A percentile compares a stretch with the other conserved stretches of the same genome.
Conservation (phyloP, 495 filamentous ascomycete species). For the Lichenothelia convexa region DNA sequence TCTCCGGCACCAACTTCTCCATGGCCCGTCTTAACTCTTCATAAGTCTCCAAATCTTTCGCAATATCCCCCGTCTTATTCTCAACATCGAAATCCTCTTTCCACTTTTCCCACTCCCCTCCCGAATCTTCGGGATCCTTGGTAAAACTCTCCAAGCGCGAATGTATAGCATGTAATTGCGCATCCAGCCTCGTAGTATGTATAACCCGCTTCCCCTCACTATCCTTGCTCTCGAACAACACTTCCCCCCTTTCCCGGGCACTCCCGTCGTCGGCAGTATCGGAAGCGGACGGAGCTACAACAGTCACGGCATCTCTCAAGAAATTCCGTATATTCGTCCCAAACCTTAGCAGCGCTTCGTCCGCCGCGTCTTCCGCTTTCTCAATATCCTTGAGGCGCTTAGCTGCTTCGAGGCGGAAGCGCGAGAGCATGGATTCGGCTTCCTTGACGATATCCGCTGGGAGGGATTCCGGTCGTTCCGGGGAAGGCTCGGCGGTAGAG, state of each 20-base stretch:
- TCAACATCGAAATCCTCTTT: slow-evolving; percentile 60
- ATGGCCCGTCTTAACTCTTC: slow-evolving; percentile 75
- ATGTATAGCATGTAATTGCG: slow-evolving; percentile 89
- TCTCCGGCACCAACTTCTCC: slow-evolving; percentile 88
- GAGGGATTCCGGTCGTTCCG: slow-evolving; percentile 28
- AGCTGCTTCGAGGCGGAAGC: slow-evolving; percentile 62
- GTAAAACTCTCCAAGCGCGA: slow-evolving; percentile 67
- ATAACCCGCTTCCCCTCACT: slow-evolving; percentile 76
- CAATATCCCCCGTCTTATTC: slow-evolving; percentile 69
- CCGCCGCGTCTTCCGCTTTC: slow-evolving; percentile 88
- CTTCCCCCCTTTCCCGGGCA: slow-evolving; percentile 16
- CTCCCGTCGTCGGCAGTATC: slow-evolving; percentile 17
- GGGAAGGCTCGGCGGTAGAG: slow-evolving; percentile 18
- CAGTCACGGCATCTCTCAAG: slow-evolving; percentile 74
- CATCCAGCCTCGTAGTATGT: slow-evolving; percentile 85
- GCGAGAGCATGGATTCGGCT: slow-evolving; percentile 62
- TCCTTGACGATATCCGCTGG: slow-evolving; percentile 32
- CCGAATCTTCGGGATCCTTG: slow-evolving; percentile 52
- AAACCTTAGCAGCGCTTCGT: slow-evolving; percentile 87
- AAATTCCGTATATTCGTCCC: slow-evolving; percentile 82
- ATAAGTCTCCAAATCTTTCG: slow-evolving; percentile 68
- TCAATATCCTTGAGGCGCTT: slow-evolving; percentile 82
- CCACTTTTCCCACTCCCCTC: slow-evolving; percentile 58
- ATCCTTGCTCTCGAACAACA: slow-evolving; percentile 85
- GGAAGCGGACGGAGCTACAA: slow-evolving; percentile 45